phyloP scores from a whole-genome alignment of 768 basidiomycete genomes.

The Leccinum aurantiacum region DNA sequence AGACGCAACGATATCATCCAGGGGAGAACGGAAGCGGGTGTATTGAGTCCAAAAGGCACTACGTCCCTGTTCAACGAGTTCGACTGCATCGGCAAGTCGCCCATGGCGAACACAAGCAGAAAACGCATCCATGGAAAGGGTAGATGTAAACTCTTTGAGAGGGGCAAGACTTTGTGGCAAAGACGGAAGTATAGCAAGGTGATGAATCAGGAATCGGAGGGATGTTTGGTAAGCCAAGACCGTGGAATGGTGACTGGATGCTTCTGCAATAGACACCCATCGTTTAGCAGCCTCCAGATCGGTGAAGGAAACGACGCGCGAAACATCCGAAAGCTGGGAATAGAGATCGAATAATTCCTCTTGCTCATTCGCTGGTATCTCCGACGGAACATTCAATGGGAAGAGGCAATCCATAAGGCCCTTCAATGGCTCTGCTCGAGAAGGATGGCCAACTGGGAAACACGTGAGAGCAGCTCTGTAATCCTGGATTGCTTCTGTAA shows the following conservation, averaged over 20 bases:
- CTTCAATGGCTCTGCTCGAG: neutral
- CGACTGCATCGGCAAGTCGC: conserved; percentile 20
- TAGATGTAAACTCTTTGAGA: neutral
- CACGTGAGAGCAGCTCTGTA: neutral
- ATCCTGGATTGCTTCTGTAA: neutral
- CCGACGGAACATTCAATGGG: neutral
- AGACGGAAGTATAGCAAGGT: conserved; percentile 3
- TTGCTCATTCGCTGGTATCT: neutral
- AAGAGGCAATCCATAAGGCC: neutral
- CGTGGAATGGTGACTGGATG: conserved; percentile 4
- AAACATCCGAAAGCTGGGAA: neutral
- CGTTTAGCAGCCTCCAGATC: neutral
- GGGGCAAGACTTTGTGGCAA: neutral
- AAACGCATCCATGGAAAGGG: conserved; percentile 11
- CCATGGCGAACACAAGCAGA: conserved; percentile 12
- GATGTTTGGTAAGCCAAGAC: conserved; percentile 13
- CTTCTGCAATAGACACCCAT: conserved; percentile 1
- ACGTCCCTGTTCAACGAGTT: conserved; percentile 32
- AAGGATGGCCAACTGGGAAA: neutral
- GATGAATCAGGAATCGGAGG: conserved; percentile 6
- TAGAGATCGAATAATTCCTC: conserved; percentile 1
- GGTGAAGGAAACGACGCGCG: neutral
- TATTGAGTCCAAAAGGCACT: conserved; percentile 21
- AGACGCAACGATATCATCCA: neutral
- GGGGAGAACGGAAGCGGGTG: conserved; percentile 11